Evolutionary conservation across 768 basidiomycete genomes (phyloP).

Genomic region (Russula emetica): DNA sequence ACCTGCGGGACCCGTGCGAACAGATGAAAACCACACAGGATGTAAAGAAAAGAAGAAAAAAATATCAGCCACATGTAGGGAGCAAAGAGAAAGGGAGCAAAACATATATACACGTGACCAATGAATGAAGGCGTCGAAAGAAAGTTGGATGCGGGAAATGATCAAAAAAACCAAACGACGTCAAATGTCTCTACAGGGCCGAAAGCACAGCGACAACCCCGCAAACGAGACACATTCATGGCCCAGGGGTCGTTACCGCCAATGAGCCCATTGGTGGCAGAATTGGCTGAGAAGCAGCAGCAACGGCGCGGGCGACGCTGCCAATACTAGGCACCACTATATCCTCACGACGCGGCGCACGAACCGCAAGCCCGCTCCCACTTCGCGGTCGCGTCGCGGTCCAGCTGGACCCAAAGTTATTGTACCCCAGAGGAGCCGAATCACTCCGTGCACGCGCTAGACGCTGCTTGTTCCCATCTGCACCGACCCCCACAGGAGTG

Average conservation of each 20-base stretch:
- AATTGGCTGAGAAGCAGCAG: neutral
- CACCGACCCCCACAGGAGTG: conserved; percentile 7
- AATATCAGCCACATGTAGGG: conserved; percentile 3
- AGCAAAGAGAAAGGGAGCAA: neutral
- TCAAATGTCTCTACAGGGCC: neutral
- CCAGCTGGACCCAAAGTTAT: conserved; percentile 33
- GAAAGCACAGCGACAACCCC: neutral
- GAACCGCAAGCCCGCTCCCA: conserved; percentile 37
- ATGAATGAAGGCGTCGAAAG: conserved; percentile 10
- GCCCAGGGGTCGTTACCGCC: conserved; percentile 19
- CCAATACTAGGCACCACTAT: conserved; percentile 27
- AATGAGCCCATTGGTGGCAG: conserved; percentile 23
- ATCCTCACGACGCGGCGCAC: conserved; percentile 26
- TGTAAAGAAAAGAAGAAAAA: neutral
- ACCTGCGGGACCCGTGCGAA: conserved; percentile 12
- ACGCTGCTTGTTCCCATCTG: conserved; percentile 38
- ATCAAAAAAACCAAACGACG: neutral
- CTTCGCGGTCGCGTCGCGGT: conserved; percentile 36
- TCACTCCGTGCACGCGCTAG: conserved; percentile 61
- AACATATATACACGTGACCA: conserved; percentile 9
- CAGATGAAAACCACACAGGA: conserved; percentile 1
- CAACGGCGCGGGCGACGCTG: conserved; percentile 15
- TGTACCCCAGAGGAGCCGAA: conserved; percentile 62
- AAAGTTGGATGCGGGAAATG: conserved; percentile 1
- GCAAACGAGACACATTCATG: conserved; percentile 9